Conservation (phyloP, 2,329 filamentous ascomycete species). For the Botrytis cinerea region DNA sequence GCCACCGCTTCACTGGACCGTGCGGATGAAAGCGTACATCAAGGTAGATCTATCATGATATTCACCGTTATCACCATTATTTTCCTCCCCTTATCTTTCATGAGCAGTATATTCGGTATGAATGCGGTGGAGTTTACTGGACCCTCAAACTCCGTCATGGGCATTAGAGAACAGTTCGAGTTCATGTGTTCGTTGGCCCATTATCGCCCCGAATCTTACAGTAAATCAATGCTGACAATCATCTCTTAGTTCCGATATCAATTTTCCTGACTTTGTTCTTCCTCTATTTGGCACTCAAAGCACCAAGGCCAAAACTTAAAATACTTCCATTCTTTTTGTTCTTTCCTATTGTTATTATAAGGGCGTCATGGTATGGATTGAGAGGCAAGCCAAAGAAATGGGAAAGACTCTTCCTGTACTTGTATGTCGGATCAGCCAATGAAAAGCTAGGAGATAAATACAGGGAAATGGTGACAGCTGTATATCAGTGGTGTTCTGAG, state of each 20-base stretch:
- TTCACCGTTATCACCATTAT: slow-evolving; percentile 20
- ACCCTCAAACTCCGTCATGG: background rate
- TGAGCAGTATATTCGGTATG: slow-evolving; percentile 22
- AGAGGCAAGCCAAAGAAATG: background rate
- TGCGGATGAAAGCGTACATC: background rate
- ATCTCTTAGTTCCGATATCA: background rate
- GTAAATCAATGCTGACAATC: background rate
- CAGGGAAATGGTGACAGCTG: rapidly evolving
- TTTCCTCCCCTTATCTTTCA: slow-evolving; percentile 17
- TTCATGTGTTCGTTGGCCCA: background rate
- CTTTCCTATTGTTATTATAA: background rate
- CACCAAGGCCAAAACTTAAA: background rate
- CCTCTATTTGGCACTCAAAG: background rate
- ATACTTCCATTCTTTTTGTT: background rate
- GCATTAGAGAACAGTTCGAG: slow-evolving; percentile 4
- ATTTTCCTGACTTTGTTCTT: background rate
- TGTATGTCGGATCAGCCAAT: background rate
- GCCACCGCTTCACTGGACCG: slow-evolving; percentile 32
- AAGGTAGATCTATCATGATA: slow-evolving; percentile 17
- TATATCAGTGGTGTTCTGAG: background rate
- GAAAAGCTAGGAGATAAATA: background rate
- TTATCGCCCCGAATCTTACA: background rate
- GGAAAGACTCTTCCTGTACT: background rate
- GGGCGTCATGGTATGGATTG: background rate
- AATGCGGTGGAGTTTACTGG: slow-evolving; percentile 5